Base-by-base conservation (phyloP, 257 asterid genomes). In the Solanum raphanifolium region DNA sequence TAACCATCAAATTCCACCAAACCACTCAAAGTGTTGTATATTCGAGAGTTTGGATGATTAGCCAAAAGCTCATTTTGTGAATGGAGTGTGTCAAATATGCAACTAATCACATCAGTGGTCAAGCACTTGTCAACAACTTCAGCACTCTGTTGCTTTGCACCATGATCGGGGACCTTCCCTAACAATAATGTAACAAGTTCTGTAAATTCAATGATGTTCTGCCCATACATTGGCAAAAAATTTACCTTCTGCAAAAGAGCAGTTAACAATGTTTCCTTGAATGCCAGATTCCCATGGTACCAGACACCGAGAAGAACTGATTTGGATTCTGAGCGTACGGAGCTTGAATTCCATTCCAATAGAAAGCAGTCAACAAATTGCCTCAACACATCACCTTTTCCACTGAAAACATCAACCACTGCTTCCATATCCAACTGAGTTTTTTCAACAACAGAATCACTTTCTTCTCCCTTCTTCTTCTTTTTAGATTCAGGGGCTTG, bases 1-100 rank as follows among this genome's bases (percentile, higher is more conserved):
- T 97, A 97, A 81, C 99, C 99, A 91, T 97, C 99, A 92, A 97
- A 97, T 91, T 97, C 99, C 90, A 97, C 99, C 96, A 97, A 93
- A 83, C 99, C 97, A 92, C 98, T 96, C 92, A 97, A 90, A 21
- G 99, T 97, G 92, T 94, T 96, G 92, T 97, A 97, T 85, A 97
- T 97, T 86, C 99, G 99, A 71, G 99, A 97, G 90, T 97, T 97
- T 25, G 99, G 99, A 94, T 97, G 99, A 91, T 97, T 97, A 21
- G 99, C 99, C 93, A 97, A 91, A 90, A 97, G 98, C 91, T 97
- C 99, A 91, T 97, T 97, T 90, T 97, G 99, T 25, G 96, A 95
- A 89, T 94, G 98, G 81, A 97, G 98, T 8, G 99, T 96, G 92
- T 95, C 98, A 91, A 94, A 95, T 71, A 97, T 90, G 93, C 96